Percentiles rank a stretch among this genome's conserved stretches.
Evolutionary conservation across 306 rosid genomes (phyloP).

Genomic region (Hippophae tibetana): DNA sequence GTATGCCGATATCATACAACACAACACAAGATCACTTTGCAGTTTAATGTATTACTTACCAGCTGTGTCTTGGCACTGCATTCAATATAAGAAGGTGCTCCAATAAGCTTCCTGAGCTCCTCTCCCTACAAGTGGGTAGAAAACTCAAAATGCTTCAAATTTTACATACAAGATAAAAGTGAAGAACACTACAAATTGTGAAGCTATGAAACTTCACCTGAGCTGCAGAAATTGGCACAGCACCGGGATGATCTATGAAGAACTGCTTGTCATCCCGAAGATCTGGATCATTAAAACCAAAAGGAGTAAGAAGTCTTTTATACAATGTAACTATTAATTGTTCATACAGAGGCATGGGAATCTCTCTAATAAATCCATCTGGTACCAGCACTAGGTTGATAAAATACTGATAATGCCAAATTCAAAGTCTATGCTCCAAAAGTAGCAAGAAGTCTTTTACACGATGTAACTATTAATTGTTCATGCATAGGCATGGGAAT

Average conservation of each 20-base stretch:
- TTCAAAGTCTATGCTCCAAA: too few species aligned
- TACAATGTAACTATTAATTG: too few species aligned
- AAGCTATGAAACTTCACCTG: slow-evolving; percentile 32
- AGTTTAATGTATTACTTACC: slow-evolving; percentile 19
- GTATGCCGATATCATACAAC: too few species aligned
- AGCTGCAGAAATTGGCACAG: slow-evolving; percentile 48
- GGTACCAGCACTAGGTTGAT: too few species aligned
- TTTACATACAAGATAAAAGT: slow-evolving; percentile 2
- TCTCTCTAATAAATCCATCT: too few species aligned
- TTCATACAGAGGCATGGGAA: too few species aligned
- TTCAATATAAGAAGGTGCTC: slow-evolving; percentile 68
- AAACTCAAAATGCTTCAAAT: not conserved
- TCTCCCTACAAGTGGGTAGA: slow-evolving; percentile 50
- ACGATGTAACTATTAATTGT: too few species aligned
- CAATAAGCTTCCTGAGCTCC: slow-evolving; percentile 62
- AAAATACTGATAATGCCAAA: too few species aligned
- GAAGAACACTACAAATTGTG: not conserved
- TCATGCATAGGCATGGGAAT: too few species aligned
- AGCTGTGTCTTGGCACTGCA: slow-evolving; percentile 80
- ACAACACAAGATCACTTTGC: too few species aligned
- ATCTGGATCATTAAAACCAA: slow-evolving; percentile 33
- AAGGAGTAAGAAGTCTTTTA: too few species aligned
- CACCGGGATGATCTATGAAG: slow-evolving; percentile 56
- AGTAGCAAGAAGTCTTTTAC: too few species aligned
- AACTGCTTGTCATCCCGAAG: slow-evolving; percentile 68